Conservation (phyloP, 257 asterid species). For the Haberlea rhodopensis region DNA sequence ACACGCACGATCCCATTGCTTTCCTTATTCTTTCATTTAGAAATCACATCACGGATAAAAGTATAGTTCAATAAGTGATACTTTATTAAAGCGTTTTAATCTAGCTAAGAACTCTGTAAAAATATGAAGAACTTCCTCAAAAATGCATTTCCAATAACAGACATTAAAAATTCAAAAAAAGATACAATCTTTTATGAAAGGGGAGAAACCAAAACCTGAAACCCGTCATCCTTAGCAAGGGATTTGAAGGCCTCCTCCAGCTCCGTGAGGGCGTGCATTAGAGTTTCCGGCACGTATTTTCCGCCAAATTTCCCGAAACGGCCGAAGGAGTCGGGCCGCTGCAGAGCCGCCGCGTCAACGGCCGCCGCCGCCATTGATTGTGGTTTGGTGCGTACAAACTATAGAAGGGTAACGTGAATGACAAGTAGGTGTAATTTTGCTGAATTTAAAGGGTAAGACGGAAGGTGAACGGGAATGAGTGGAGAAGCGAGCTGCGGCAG, state of each 20-base stretch:
- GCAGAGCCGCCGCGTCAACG: slow-evolving; percentile 21
- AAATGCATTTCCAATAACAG: not conserved
- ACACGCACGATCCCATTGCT: not conserved
- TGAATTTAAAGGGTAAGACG: slow-evolving; percentile 15
- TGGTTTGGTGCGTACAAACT: slow-evolving; percentile 21
- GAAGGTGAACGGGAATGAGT: slow-evolving; percentile 24
- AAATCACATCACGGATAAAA: too few species aligned
- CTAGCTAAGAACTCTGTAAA: too few species aligned
- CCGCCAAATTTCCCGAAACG: slow-evolving; percentile 50
- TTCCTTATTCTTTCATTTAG: too few species aligned
- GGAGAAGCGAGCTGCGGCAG: slow-evolving; percentile 12
- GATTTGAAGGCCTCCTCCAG: slow-evolving; percentile 40
- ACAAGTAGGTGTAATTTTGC: not conserved
- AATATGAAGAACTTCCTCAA: too few species aligned
- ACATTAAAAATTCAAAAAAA: not conserved
- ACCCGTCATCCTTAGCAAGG: slow-evolving; percentile 28
- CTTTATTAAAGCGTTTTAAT: too few species aligned
- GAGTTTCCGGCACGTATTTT: slow-evolving; percentile 44
- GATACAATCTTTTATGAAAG: not conserved
- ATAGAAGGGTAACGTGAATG: slow-evolving; percentile 15
- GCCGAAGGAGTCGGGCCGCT: slow-evolving; percentile 47
- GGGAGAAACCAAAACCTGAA: slow-evolving; percentile 33
- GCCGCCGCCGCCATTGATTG: slow-evolving; percentile 27
- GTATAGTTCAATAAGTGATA: too few species aligned
- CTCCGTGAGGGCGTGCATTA: slow-evolving; percentile 46